Conservation (phyloP, 495 filamentous ascomycete species). For the Penicillium simplicissimum region DNA sequence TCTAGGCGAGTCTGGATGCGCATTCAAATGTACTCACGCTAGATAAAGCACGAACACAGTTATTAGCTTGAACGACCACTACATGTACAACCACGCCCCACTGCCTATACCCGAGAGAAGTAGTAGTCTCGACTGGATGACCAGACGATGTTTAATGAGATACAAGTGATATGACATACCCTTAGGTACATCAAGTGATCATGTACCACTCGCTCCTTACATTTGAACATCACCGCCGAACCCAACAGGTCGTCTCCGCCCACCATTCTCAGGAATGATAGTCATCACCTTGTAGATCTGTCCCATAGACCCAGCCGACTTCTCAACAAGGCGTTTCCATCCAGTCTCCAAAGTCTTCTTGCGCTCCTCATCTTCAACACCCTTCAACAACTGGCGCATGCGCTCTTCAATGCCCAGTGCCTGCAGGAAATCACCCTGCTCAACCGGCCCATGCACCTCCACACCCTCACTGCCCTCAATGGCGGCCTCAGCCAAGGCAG, state of each 20-base stretch:
- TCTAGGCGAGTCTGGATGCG: too few relatives aligned
- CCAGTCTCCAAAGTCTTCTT: slow-evolving; percentile 65
- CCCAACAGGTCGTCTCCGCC: slow-evolving; percentile 75
- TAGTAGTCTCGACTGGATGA: not conserved
- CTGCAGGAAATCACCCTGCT: slow-evolving; percentile 77
- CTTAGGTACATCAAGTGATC: not conserved
- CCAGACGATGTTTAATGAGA: not conserved
- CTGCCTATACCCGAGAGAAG: not conserved
- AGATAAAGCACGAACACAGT: too few relatives aligned
- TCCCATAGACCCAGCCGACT: slow-evolving; percentile 81
- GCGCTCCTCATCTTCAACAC: slow-evolving; percentile 51
- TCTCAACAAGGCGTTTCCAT: slow-evolving; percentile 78
- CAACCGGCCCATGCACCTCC: slow-evolving; percentile 90
- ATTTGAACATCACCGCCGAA: slow-evolving; percentile 76
- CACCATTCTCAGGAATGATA: slow-evolving; percentile 79
- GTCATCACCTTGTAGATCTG: slow-evolving; percentile 91
- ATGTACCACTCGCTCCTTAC: not conserved
- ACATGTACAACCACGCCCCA: not conserved
- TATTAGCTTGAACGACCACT: too few relatives aligned
- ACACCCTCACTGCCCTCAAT: slow-evolving; percentile 70
- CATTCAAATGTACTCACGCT: too few relatives aligned
- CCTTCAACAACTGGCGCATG: slow-evolving; percentile 63
- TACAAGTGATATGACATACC: not conserved
- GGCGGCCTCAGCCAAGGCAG: slow-evolving; percentile 78
- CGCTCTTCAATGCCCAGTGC: slow-evolving; percentile 80